Evolutionary conservation across 148 eudicot genomes (phyloP).

Genomic region (Polygonum maritimum): DNA sequence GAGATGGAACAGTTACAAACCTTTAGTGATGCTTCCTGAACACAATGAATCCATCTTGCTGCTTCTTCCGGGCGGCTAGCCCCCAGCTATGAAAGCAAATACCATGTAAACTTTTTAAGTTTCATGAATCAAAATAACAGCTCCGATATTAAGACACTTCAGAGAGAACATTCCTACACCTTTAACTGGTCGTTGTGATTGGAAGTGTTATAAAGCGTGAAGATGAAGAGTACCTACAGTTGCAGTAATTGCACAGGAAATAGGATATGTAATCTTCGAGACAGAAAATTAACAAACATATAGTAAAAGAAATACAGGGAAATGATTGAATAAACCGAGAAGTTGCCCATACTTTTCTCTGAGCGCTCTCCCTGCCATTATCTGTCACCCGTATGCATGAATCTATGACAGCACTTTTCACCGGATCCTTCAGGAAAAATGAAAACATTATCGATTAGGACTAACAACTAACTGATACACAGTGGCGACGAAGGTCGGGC

Average conservation of each 20-base stretch:
- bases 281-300: not conserved
- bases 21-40: constrained; percentile 47
- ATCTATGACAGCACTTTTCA: constrained; percentile 46
- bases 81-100: constrained; percentile 33
- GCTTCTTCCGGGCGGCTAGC: constrained; percentile 70
- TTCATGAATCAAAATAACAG: not conserved
- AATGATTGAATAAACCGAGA: not conserved
- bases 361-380: constrained; percentile 52
- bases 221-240: constrained; percentile 54
- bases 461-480: not conserved
- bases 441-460: not conserved
- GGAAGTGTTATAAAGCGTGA: constrained; percentile 51
- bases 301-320: not conserved
- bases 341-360: constrained; percentile 33
- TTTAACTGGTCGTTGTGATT: constrained; percentile 52
- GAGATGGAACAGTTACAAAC: constrained; percentile 15
- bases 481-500: not conserved
- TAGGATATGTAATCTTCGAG: not conserved
- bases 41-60: constrained; percentile 57
- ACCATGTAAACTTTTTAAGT: not conserved
- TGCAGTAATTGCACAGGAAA: not conserved
- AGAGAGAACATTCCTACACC: constrained; percentile 25
- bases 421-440: constrained; percentile 32
- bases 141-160: not conserved
- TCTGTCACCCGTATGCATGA: constrained; percentile 54